Percentiles rank a stretch among this genome's conserved stretches.
phyloP scores from a whole-genome alignment of 2,329 filamentous ascomycete species.

The Curvularia eragrostidis region DNA sequence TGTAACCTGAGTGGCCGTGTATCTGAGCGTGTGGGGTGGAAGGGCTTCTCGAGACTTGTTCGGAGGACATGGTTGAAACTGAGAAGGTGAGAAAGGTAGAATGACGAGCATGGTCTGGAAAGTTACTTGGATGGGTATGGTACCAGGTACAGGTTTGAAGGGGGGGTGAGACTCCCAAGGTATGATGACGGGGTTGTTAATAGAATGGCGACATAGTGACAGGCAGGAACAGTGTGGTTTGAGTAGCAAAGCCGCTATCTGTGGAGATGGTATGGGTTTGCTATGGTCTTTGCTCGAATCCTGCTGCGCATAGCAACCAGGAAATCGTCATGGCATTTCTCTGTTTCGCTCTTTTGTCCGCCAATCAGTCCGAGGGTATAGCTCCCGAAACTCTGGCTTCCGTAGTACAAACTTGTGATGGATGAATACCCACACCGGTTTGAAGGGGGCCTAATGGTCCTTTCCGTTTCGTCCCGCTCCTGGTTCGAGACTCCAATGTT shows the following conservation, averaged over 20 bases:
- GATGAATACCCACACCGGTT: not conserved
- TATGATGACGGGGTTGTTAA: not conserved
- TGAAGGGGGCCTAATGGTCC: not conserved
- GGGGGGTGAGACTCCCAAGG: not conserved
- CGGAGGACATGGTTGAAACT: conserved; percentile 14
- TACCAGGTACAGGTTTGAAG: conserved; percentile 1
- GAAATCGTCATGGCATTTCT: conserved; percentile 3
- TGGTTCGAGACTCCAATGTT: not conserved
- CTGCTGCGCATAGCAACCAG: not conserved
- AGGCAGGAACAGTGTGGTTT: conserved; percentile 1
- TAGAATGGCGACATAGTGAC: not conserved
- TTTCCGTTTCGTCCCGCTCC: not conserved
- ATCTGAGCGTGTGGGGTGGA: not conserved
- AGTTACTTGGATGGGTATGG: conserved; percentile 12
- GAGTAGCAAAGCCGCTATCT: conserved; percentile 12
- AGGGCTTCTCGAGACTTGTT: not conserved
- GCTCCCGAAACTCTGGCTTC: not conserved
- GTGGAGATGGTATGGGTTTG: conserved; percentile 6
- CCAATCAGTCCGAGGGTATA: conserved; percentile 2
- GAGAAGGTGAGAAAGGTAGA: not conserved
- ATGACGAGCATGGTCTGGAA: conserved; percentile 7
- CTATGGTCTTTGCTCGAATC: conserved; percentile 3
- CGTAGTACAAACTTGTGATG: not conserved
- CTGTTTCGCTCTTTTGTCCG: conserved; percentile 4
- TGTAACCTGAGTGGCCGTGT: conserved; percentile 3